Base-by-base conservation (phyloP, 1,139 yeast species). In the Geotrichum bryndzae region DNA sequence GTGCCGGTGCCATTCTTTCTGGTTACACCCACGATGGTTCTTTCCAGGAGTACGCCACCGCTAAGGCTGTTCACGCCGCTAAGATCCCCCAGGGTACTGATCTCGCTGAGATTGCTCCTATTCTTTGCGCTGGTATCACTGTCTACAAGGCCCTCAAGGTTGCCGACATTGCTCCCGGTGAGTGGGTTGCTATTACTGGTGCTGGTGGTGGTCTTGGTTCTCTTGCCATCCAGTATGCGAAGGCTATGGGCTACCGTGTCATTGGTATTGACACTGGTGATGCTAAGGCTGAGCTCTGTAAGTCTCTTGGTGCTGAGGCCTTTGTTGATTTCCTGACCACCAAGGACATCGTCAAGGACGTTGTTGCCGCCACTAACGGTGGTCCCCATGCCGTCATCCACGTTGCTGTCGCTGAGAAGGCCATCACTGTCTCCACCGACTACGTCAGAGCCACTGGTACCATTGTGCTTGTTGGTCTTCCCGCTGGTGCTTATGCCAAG, bases 141-240 rank as follows among this genome's bases (percentile, higher is more conserved):
- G 92, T 87, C 63, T 88, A 87, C 83, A 87, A 87, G 80, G 95
- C 94, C 48, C 77, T 88, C 70, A 87, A 87, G 80, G 83, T 85
- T 58, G 86, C 92, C 63, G 79, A 81, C 56, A 79, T 85, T 68
- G 71, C 69, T 60, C 84, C 92, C 59, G 95, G 94, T 71, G 84
- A 88, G 71, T 87, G 90, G 90, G 90, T 87, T 64, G 87, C 87
- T 68, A 79, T 88, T 69, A 84, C 90, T 65, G 95, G 96, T 76
- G 92, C 92, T 62, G 90, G 86, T 72, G 92, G 96, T 76, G 96
- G 95, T 70, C 82, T 88, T 70, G 96, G 96, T 65, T 83, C 91
- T 58, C 78, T 88, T 65, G 94, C 92, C 64, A 80, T 88, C 69
- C 94, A 88, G 76, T 88, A 86, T 77, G 95, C 92, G 65, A 83